phyloP scores from a whole-genome alignment of 352 stramenopile species.

The Phytophthora syringae region DNA sequence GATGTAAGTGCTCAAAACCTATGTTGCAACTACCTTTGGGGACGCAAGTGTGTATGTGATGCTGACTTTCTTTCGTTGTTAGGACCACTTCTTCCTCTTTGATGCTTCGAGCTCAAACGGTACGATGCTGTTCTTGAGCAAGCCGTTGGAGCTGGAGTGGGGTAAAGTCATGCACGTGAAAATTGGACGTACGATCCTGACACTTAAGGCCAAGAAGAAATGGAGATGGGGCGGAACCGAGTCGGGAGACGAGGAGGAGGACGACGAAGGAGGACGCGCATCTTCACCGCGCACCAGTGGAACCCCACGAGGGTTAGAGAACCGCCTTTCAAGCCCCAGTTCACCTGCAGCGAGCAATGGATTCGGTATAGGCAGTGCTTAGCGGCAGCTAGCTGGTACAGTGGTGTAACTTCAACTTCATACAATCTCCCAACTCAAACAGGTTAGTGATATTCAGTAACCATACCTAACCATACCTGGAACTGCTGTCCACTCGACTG shows the following conservation, averaged over 20 bases:
- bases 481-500: no score
- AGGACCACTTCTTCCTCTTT: slow-evolving; percentile 83
- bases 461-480: no score
- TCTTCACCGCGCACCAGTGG: slow-evolving; percentile 34
- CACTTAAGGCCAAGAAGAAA: slow-evolving; percentile 84
- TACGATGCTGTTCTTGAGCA: slow-evolving; percentile 87
- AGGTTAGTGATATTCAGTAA: no score
- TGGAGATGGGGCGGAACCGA: slow-evolving; percentile 73
- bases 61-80: neutral
- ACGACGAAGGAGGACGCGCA: slow-evolving; percentile 36
- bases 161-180: slow-evolving; percentile 87
- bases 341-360: slow-evolving; percentile 35
- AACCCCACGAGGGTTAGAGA: slow-evolving; percentile 19
- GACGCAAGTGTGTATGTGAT: neutral
- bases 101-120: slow-evolving; percentile 85
- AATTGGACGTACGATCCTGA: slow-evolving; percentile 85
- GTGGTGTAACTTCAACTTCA: no score
- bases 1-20: slow-evolving; percentile 53
- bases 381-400: no score
- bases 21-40: neutral
- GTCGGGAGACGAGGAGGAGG: slow-evolving; percentile 47
- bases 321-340: slow-evolving; percentile 28
- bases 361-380: slow-evolving; percentile 41
- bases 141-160: slow-evolving; percentile 82
- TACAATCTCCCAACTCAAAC: no score